phyloP scores from a whole-genome alignment of 345 rosid genomes.

The Corymbia maculata region DNA sequence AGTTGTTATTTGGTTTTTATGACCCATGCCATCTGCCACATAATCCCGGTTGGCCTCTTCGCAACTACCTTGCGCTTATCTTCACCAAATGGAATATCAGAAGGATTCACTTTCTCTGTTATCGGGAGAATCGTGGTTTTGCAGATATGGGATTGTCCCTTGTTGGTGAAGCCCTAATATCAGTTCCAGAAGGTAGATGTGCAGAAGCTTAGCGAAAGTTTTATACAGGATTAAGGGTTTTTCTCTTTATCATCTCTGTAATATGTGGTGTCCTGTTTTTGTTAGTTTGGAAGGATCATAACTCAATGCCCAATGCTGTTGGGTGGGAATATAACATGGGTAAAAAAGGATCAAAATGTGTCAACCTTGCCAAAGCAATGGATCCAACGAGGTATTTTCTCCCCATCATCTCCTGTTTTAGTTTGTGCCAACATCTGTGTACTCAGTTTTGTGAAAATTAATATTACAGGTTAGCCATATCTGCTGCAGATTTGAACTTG shows the following conservation, averaged over 20 bases:
- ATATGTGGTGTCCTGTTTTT: not conserved
- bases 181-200: conserved; percentile 55
- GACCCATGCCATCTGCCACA: conserved; percentile 87
- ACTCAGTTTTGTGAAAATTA: not conserved
- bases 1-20: conserved; percentile 82
- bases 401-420: not conserved
- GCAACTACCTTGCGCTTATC: conserved; percentile 77
- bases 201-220: conserved; percentile 23
- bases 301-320: conserved; percentile 51
- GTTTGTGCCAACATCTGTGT: not conserved
- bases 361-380: conserved; percentile 88
- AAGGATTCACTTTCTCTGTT: conserved; percentile 62
- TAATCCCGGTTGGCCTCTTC: conserved; percentile 97
- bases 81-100: conserved; percentile 65
- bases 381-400: conserved; percentile 68
- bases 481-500: conserved; percentile 92
- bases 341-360: conserved; percentile 42
- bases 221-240: not conserved
- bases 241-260: not conserved
- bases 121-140: conserved; percentile 86
- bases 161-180: conserved; percentile 63
- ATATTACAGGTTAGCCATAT: conserved; percentile 62
- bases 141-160: conserved; percentile 76
- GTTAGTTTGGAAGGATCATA: conserved; percentile 40
- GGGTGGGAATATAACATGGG: conserved; percentile 91